Evolutionary conservation across 345 rosid genomes (phyloP).

Genomic region (Salix suchowensis): DNA sequence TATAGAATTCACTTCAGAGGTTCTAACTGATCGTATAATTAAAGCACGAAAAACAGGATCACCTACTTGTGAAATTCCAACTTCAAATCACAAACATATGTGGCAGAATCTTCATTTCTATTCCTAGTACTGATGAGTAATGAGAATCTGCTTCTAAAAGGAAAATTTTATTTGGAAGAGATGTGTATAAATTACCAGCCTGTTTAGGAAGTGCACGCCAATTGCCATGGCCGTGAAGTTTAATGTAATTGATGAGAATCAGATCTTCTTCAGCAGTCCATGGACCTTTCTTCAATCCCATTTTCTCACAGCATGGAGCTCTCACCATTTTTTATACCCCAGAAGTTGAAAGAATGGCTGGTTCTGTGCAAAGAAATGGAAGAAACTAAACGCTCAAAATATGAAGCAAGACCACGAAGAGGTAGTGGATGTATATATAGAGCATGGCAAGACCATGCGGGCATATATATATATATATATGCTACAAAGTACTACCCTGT

Average conservation of each 20-base stretch:
- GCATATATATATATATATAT: background rate
- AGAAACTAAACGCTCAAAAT: background rate
- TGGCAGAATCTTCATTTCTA: background rate
- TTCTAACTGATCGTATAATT: background rate
- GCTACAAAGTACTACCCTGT: background rate
- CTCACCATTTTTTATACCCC: slow-evolving; percentile 46
- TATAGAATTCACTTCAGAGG: background rate
- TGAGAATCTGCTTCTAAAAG: background rate
- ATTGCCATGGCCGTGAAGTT: slow-evolving; percentile 54
- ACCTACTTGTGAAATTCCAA: too few relatives aligned
- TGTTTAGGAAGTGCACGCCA: slow-evolving; percentile 80
- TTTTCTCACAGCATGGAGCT: slow-evolving; percentile 80
- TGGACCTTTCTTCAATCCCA: slow-evolving; percentile 76
- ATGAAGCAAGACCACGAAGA: background rate
- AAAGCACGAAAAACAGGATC: background rate
- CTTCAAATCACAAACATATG: background rate
- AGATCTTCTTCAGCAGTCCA: slow-evolving; percentile 72
- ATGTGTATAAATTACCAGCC: slow-evolving; percentile 39
- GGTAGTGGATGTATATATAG: background rate
- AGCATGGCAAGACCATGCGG: background rate
- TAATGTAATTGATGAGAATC: slow-evolving; percentile 46
- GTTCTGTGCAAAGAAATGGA: background rate
- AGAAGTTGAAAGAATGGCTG: slow-evolving; percentile 14
- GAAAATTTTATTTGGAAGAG: background rate
- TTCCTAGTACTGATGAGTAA: background rate